These are phyloP conservation scores for Eucalyptus regnans DNA, from an alignment of 345 rosid species.

Conservation along the genomic window DNA sequence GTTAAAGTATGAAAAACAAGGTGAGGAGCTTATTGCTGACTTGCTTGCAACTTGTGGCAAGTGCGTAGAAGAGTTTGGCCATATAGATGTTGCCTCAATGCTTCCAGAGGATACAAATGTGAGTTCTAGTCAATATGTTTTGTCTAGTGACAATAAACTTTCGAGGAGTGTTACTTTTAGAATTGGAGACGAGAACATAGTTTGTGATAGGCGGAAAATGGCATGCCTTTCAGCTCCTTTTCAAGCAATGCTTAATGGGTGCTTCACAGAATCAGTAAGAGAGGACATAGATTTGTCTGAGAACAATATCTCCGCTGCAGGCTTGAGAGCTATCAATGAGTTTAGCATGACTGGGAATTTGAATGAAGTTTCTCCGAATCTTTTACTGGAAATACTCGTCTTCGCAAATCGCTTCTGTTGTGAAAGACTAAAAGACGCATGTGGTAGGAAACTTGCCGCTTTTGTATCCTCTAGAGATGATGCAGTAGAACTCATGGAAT, in stretches of 20 bases:
- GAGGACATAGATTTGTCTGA: constrained; percentile 84
- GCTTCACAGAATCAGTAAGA: constrained; percentile 69
- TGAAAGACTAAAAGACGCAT: constrained; percentile 75
- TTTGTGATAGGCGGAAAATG: constrained; percentile 71
- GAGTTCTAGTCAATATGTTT: constrained; percentile 17
- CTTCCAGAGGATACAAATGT: constrained; percentile 18
- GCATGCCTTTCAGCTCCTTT: constrained; percentile 86
- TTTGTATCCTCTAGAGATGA: constrained; percentile 57
- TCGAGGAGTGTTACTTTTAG: constrained; percentile 43
- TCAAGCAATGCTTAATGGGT: constrained; percentile 84
- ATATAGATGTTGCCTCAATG: constrained; percentile 54
- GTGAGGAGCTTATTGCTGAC: constrained; percentile 80
- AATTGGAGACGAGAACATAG: constrained; percentile 65
- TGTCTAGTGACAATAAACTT: constrained; percentile 10
- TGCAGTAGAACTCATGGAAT: constrained; percentile 87
- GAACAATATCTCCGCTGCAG: constrained; percentile 58
- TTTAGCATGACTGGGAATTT: constrained; percentile 59
- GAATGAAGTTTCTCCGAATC: constrained; percentile 37
- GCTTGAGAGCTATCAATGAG: constrained; percentile 56
- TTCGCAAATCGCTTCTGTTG: constrained; percentile 96
- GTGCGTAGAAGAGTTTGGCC: constrained; percentile 59
- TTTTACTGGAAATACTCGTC: constrained; percentile 67
- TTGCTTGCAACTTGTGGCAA: constrained; percentile 72
- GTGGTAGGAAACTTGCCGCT: constrained; percentile 81
- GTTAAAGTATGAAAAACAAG: constrained; percentile 83